Evolutionary conservation across 768 basidiomycete species (phyloP).

Genomic region (Phallus indusiatus): DNA sequence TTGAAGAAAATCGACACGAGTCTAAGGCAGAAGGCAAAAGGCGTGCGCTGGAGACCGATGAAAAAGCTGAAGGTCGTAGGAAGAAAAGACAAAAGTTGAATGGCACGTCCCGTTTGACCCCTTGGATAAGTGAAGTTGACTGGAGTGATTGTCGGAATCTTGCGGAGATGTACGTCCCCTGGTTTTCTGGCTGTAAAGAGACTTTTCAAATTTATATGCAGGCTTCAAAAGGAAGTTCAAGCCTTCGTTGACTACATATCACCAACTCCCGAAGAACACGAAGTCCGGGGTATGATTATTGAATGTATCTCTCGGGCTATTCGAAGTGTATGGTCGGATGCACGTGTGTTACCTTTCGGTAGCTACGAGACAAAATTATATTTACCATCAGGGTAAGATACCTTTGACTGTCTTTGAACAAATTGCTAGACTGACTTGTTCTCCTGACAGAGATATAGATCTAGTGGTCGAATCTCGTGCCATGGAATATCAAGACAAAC

Average conservation of each 20-base stretch:
- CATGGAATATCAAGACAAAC: constrained; percentile 64
- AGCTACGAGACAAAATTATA: constrained; percentile 91
- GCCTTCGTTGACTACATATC: constrained; percentile 84
- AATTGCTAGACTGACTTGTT: constrained; percentile 1
- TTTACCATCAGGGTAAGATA: constrained; percentile 76
- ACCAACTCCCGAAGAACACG: constrained; percentile 78
- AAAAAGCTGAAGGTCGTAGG: constrained; percentile 39
- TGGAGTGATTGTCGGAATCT: constrained; percentile 70
- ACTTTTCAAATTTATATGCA: constrained; percentile 20
- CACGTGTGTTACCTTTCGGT: constrained; percentile 79
- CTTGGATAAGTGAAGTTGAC: constrained; percentile 65
- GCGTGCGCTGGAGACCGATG: constrained; percentile 34
- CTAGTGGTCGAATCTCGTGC: constrained; percentile 75
- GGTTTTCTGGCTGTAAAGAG: background rate
- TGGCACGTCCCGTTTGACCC: constrained; percentile 44
- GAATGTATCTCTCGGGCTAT: constrained; percentile 60
- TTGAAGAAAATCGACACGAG: background rate
- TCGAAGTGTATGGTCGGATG: constrained; percentile 61
- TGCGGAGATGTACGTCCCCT: constrained; percentile 66
- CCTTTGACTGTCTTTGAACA: background rate
- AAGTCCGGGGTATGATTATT: constrained; percentile 68
- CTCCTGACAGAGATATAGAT: constrained; percentile 73
- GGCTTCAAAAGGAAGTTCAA: constrained; percentile 79
- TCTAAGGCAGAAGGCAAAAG: constrained; percentile 30
- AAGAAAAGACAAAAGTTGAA: constrained; percentile 45